These are phyloP conservation scores for Paramecium biaurelia DNA, from an alignment of 73 alveolate species.

Conservation along the genomic window DNA sequence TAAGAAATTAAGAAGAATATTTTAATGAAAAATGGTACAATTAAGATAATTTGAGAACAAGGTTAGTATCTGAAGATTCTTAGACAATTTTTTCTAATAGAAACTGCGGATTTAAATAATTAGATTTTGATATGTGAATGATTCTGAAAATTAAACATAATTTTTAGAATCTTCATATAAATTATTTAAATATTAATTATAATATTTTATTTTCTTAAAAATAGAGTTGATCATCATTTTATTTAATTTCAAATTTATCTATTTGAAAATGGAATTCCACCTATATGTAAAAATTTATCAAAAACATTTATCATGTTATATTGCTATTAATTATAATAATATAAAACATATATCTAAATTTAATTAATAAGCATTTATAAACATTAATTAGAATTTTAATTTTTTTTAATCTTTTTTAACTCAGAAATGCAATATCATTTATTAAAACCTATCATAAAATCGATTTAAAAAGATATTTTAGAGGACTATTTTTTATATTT, in stretches of 20 bases:
- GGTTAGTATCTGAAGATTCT: background rate
- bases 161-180: background rate
- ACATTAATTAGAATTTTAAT: background rate
- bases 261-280: background rate
- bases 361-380: background rate
- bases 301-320: background rate
- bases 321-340: background rate
- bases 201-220: background rate
- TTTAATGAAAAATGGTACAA: background rate
- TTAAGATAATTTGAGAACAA: background rate
- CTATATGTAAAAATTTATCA: background rate
- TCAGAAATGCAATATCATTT: background rate
- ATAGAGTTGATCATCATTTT: background rate
- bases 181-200: background rate
- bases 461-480: background rate
- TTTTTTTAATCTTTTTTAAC: background rate
- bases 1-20: background rate
- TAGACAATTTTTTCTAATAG: background rate
- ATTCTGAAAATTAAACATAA: background rate
- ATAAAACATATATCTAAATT: background rate
- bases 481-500: background rate
- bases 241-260: background rate
- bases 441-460: background rate
- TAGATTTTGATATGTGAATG: background rate
- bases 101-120: background rate